phyloP scores from a whole-genome alignment of 164 flowering plant genomes.

The Cinnamomum micranthum region DNA sequence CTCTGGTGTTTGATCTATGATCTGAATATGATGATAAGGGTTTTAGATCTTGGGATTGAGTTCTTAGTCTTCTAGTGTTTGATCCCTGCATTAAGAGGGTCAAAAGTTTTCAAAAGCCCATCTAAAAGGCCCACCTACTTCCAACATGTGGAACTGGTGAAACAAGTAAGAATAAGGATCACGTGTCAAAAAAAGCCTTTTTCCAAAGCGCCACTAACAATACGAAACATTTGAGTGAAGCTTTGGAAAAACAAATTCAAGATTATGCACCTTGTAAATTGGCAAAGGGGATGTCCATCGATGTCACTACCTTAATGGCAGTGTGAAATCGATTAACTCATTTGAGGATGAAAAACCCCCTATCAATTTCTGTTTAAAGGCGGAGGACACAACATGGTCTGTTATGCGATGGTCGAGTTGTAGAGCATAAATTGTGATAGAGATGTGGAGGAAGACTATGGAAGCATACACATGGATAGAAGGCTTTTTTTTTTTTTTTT shows the following conservation, averaged over 20 bases:
- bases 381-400: conserved; percentile 23
- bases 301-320: conserved; percentile 17
- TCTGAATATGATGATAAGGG: too few species aligned
- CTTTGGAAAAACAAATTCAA: conserved; percentile 16
- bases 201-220: conserved; percentile 9
- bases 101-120: too few species aligned
- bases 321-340: conserved; percentile 18
- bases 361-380: conserved; percentile 18
- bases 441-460: too few species aligned
- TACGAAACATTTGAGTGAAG: conserved; percentile 11
- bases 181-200: conserved; percentile 8
- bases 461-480: too few species aligned
- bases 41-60: too few species aligned
- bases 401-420: conserved; percentile 30
- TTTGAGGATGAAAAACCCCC: conserved; percentile 25
- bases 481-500: too few species aligned
- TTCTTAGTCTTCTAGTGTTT: too few species aligned
- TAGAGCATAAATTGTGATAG: conserved; percentile 49
- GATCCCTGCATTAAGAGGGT: too few species aligned
- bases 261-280: conserved; percentile 14
- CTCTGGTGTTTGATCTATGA: too few species aligned
- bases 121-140: too few species aligned
- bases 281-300: conserved; percentile 14
- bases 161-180: conserved; percentile 6
- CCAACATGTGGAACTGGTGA: neutral